phyloP scores from a whole-genome alignment of 1,139 yeast genomes.

The Yamadazyma dushanensis region DNA sequence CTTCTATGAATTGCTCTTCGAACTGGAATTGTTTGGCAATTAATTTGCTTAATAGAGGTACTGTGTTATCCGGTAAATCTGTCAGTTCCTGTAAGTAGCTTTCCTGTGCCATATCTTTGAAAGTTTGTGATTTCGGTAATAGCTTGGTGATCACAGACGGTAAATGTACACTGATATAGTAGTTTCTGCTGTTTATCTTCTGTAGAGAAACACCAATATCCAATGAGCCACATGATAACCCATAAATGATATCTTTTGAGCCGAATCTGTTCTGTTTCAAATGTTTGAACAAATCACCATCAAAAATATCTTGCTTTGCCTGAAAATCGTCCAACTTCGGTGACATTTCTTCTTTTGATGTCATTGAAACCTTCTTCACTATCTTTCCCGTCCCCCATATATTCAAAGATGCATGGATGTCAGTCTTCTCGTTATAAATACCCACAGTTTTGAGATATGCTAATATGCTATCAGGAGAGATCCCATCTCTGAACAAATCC shows the following conservation, averaged over 20 bases:
- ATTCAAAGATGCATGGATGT: constrained; percentile 31
- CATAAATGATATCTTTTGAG: constrained; percentile 5
- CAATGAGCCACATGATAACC: constrained; percentile 1
- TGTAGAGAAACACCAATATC: constrained; percentile 10
- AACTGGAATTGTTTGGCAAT: constrained; percentile 7
- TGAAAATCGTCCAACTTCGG: constrained; percentile 6
- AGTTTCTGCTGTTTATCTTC: constrained; percentile 12
- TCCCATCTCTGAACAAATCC: constrained; percentile 6
- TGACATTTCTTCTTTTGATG: constrained; percentile 20
- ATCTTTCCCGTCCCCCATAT: constrained; percentile 23
- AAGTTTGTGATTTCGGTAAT: constrained; percentile 27
- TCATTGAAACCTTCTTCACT: constrained; percentile 21
- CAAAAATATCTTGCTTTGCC: background rate
- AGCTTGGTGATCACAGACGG: constrained; percentile 41
- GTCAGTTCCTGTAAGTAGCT: constrained; percentile 7
- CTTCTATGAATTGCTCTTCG: constrained; percentile 5
- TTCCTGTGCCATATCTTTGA: constrained; percentile 19
- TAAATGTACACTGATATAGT: constrained; percentile 31
- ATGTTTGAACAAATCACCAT: constrained; percentile 9
- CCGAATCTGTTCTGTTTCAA: constrained; percentile 6
- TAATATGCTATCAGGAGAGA: constrained; percentile 12
- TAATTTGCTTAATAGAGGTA: constrained; percentile 6
- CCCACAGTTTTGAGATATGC: constrained; percentile 22
- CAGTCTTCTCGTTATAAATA: constrained; percentile 28
- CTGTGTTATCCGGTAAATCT: background rate